These are phyloP conservation scores for Crinitomyces ghanaensis DNA, from an alignment of 805 yeast genomes.

Conservation along the genomic window DNA sequence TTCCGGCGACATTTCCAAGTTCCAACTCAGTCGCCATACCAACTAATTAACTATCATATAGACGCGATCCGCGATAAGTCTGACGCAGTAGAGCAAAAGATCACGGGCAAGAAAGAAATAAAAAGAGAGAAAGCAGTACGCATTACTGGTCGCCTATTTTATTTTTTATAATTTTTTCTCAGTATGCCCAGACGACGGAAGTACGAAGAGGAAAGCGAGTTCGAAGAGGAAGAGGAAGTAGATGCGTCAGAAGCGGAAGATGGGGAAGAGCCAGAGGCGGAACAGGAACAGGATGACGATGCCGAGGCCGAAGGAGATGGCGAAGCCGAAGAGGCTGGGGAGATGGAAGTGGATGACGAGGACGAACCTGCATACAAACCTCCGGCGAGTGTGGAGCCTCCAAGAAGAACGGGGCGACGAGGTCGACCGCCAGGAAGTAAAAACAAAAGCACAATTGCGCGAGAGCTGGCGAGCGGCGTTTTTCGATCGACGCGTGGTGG, in stretches of 20 bases:
- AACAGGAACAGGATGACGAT: conserved; percentile 2
- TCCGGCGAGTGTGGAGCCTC: conserved; percentile 12
- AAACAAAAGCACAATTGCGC: conserved; percentile 17
- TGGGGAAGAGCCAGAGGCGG: conserved; percentile 2
- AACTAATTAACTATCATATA: too few relatives aligned
- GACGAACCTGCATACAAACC: conserved; percentile 14
- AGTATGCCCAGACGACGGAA: too few relatives aligned
- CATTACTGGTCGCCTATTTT: too few relatives aligned
- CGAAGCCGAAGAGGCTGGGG: conserved; percentile 22
- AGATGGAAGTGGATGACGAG: conserved; percentile 16
- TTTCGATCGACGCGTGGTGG: conserved; percentile 4
- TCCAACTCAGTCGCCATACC: too few relatives aligned
- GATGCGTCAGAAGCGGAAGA: conserved; percentile 3
- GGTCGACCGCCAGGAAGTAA: conserved; percentile 27
- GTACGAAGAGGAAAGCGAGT: background rate
- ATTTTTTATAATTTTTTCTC: too few relatives aligned
- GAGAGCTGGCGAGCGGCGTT: conserved; percentile 12
- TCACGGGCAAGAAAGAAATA: too few relatives aligned
- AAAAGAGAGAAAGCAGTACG: conserved; percentile 11
- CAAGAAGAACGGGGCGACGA: conserved; percentile 16
- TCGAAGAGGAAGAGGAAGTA: conserved; percentile 3
- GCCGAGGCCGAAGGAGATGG: conserved; percentile 12
- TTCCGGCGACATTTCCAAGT: too few relatives aligned
- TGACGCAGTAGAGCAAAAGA: too few relatives aligned
- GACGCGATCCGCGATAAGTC: too few relatives aligned